Percentiles rank a stretch among this genome's conserved stretches.
These are phyloP conservation scores for Artomyces pyxidatus DNA, from an alignment of 768 basidiomycete genomes.

Conservation along the genomic window DNA sequence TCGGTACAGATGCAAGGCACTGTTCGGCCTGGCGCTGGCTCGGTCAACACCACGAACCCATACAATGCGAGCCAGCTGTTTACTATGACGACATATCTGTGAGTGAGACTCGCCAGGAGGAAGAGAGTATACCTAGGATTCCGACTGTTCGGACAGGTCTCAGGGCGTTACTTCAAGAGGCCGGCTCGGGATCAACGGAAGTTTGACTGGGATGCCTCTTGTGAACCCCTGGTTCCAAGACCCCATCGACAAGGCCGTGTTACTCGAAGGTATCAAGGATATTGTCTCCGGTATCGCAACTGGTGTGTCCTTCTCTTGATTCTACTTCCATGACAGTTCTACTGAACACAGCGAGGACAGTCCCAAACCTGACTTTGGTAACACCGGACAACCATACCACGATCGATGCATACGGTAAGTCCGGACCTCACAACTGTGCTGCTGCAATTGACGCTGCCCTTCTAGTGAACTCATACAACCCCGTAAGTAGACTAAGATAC, in stretches of 20 bases:
- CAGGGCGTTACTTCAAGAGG: conserved; percentile 54
- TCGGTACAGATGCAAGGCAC: conserved; percentile 48
- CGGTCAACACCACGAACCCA: conserved; percentile 37
- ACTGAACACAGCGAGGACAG: no score
- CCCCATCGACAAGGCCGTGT: conserved; percentile 44
- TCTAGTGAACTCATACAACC: conserved; percentile 23
- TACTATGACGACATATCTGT: conserved; percentile 57
- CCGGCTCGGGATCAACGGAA: conserved; percentile 49
- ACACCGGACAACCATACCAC: conserved; percentile 55
- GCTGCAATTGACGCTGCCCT: background rate
- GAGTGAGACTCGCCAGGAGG: conserved; percentile 11
- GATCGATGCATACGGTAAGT: conserved; percentile 40
- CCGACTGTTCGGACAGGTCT: conserved; percentile 27
- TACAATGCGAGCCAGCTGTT: conserved; percentile 50
- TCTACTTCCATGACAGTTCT: no score
- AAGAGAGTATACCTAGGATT: background rate
- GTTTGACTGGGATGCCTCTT: conserved; percentile 38
- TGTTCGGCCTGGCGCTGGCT: conserved; percentile 52
- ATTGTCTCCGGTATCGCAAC: conserved; percentile 33
- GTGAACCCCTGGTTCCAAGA: conserved; percentile 53
- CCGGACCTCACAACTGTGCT: background rate
- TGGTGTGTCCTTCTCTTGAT: conserved; percentile 25
- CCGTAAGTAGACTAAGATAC: conserved; percentile 10
- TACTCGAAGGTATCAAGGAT: conserved; percentile 44
- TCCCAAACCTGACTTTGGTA: conserved; percentile 44